Evolutionary conservation across 331 rosid species (phyloP).

Genomic region (Phaseolus coccineus): DNA sequence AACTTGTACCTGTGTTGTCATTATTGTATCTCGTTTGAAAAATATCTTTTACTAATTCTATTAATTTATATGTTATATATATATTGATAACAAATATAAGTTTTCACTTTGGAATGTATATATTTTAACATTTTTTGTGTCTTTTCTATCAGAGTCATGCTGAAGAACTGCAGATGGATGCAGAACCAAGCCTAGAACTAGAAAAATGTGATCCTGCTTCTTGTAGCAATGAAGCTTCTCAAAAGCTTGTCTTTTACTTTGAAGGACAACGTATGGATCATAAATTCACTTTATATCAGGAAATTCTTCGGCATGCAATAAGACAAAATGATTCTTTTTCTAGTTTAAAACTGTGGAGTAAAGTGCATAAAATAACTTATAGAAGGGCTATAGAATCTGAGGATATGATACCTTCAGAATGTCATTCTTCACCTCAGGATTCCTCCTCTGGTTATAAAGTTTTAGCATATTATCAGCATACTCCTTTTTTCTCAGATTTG

Average conservation of each 20-base stretch:
- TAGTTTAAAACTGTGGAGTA: constrained; percentile 70
- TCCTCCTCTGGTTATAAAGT: constrained; percentile 46
- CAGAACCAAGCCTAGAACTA: constrained; percentile 53
- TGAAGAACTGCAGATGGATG: constrained; percentile 54
- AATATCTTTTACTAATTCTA: not conserved
- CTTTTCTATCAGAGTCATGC: constrained; percentile 49
- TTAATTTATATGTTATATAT: too few species aligned
- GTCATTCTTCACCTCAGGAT: constrained; percentile 48
- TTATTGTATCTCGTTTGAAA: not conserved
- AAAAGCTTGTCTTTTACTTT: constrained; percentile 70
- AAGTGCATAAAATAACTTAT: constrained; percentile 73
- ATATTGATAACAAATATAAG: not conserved
- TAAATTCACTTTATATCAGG: constrained; percentile 77
- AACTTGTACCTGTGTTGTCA: too few species aligned
- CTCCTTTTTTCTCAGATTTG: constrained; percentile 70
- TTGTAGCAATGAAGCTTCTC: constrained; percentile 58
- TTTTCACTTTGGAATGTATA: not conserved
- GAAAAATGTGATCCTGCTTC: constrained; percentile 51
- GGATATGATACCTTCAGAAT: constrained; percentile 46
- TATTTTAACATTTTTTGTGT: constrained; percentile 29
- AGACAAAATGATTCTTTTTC: constrained; percentile 65
- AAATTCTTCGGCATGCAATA: constrained; percentile 69
- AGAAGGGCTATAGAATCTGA: constrained; percentile 54
- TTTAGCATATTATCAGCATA: constrained; percentile 52
- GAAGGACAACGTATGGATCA: constrained; percentile 74